These are phyloP conservation scores for Trebouxiophyceae sp. DNA, from an alignment of 163 green algal genomes.

Conservation along the genomic window DNA sequence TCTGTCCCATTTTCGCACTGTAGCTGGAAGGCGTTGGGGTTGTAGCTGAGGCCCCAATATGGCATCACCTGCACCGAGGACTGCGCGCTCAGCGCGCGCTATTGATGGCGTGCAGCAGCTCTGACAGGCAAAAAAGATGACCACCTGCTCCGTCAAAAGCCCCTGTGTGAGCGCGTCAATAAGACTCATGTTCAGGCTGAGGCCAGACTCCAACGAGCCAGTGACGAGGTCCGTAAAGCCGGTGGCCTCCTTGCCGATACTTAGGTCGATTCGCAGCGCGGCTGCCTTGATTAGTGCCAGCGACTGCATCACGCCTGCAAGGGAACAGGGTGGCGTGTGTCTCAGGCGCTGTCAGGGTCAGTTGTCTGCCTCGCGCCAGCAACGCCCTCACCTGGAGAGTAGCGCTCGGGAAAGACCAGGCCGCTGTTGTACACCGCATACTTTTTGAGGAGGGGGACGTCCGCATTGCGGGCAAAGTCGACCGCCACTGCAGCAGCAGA, in stretches of 20 bases:
- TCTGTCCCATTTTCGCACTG: not conserved
- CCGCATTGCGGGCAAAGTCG: not conserved
- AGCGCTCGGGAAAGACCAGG: not conserved
- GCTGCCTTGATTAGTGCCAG: not conserved
- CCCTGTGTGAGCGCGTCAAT: no score
- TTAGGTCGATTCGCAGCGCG: not conserved
- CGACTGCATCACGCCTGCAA: not conserved
- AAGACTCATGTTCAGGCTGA: no score
- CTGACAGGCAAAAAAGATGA: no score
- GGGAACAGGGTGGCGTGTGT: not conserved
- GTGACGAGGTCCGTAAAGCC: not conserved
- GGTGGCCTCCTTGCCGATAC: not conserved
- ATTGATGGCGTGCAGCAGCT: no score
- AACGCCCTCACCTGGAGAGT: not conserved
- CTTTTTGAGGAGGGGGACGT: not conserved
- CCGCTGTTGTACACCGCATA: not conserved
- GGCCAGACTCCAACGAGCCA: no score
- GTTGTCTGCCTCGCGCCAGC: no score
- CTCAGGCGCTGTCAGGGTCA: no score
- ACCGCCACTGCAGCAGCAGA: not conserved
- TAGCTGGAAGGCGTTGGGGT: not conserved
- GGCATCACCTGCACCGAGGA: conserved; percentile 1
- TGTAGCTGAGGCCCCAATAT: not conserved
- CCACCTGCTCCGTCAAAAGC: no score
- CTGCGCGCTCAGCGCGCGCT: no score